A percentile compares a stretch with the other conserved stretches of the same genome.
These are phyloP conservation scores for Cochlearia excelsa DNA, from an alignment of 345 rosid genomes.

Conservation along the genomic window DNA sequence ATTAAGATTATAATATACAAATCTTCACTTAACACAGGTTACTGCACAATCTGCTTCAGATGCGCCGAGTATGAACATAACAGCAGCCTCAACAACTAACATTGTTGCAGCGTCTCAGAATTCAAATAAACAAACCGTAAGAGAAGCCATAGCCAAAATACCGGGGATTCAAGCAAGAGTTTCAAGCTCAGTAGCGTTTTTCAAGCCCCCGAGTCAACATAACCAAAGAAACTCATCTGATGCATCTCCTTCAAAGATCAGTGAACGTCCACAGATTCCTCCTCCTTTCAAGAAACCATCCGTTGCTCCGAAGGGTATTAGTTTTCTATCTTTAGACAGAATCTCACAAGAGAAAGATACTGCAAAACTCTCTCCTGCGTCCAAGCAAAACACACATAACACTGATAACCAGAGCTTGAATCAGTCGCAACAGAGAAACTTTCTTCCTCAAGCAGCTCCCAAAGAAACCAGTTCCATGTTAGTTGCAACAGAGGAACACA, in stretches of 20 bases:
- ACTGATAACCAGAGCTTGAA: constrained; percentile 21
- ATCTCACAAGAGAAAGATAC: constrained; percentile 29
- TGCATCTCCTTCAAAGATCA: constrained; percentile 30
- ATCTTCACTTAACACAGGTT: constrained; percentile 21
- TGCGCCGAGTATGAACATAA: constrained; percentile 15
- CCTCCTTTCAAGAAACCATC: constrained; percentile 26
- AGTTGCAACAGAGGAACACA: constrained; percentile 27
- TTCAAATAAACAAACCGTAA: constrained; percentile 26
- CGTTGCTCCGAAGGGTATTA: constrained; percentile 38
- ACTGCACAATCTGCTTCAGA: constrained; percentile 30
- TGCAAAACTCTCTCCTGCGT: constrained; percentile 9
- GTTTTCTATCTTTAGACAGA: constrained; percentile 59
- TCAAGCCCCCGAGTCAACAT: constrained; percentile 24
- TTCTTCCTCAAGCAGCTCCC: constrained; percentile 18
- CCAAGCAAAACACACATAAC: constrained; percentile 21
- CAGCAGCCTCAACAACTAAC: constrained; percentile 24
- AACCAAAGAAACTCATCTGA: constrained; percentile 20
- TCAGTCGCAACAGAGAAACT: constrained; percentile 17
- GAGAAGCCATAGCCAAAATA: constrained; percentile 32
- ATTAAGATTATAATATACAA: constrained; percentile 12
- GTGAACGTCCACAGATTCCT: constrained; percentile 29
- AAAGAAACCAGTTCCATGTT: constrained; percentile 25
- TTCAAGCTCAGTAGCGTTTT: constrained; percentile 24
- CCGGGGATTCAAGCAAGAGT: constrained; percentile 29
- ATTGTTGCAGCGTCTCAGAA: constrained; percentile 24